Evolutionary conservation across 768 basidiomycete genomes (phyloP).

Genomic region (Boletus vermiculosoides): DNA sequence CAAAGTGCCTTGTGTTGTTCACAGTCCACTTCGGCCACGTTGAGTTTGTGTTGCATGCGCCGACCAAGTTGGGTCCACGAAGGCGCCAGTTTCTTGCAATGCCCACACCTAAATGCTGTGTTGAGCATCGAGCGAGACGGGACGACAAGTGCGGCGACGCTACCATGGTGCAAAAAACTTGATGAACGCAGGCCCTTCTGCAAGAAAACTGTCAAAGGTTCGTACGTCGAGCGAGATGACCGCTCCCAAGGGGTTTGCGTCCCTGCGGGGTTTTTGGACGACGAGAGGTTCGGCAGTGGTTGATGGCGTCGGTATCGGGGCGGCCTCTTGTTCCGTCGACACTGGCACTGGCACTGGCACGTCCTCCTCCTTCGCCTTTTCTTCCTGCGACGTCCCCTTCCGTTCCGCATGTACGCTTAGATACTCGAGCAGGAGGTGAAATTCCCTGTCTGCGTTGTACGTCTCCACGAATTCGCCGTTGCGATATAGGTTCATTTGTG

Average conservation of each 20-base stretch:
- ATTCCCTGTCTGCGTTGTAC: constrained; percentile 54
- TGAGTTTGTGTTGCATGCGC: constrained; percentile 66
- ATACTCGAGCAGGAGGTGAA: constrained; percentile 55
- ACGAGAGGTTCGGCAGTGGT: constrained; percentile 4
- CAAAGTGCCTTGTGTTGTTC: constrained; percentile 73
- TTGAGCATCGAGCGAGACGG: not conserved
- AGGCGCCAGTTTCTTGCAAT: constrained; percentile 93
- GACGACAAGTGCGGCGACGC: not conserved
- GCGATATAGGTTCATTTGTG: constrained; percentile 69
- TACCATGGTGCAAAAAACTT: constrained; percentile 93
- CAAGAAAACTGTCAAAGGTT: constrained; percentile 40
- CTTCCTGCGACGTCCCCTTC: not conserved
- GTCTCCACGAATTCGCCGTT: constrained; percentile 60
- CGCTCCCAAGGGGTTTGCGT: constrained; percentile 26
- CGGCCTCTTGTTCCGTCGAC: constrained; percentile 4
- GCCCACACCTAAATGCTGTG: constrained; percentile 65
- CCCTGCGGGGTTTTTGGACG: constrained; percentile 16
- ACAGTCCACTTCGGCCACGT: constrained; percentile 87
- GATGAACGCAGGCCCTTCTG: constrained; percentile 55
- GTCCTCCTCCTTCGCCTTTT: not conserved
- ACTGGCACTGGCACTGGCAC: not conserved
- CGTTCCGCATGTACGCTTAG: constrained; percentile 45
- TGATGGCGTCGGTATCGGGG: constrained; percentile 5
- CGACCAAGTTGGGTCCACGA: constrained; percentile 75
- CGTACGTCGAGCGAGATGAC: constrained; percentile 27